Percentiles rank a stretch among this genome's conserved stretches.
These are phyloP conservation scores for Mercurialis annua DNA, from an alignment of 345 rosid genomes.

Conservation along the genomic window DNA sequence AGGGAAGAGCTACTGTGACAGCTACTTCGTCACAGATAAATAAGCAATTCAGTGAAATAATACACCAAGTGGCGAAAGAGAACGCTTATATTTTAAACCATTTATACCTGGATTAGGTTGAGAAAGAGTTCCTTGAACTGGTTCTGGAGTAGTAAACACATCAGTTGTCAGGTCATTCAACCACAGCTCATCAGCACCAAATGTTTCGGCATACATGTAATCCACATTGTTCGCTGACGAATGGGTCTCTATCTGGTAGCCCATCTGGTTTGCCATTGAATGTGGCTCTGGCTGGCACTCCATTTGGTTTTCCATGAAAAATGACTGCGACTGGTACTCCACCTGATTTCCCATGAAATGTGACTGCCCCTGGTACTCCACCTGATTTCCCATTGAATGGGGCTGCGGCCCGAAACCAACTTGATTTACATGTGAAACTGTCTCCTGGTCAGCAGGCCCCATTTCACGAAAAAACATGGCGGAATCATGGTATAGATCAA, in stretches of 20 bases:
- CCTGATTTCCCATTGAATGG: not conserved
- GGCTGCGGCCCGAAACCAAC: not conserved
- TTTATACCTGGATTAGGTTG: slow-evolving; percentile 49
- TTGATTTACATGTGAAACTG: slow-evolving; percentile 9
- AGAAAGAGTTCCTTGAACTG: slow-evolving; percentile 17
- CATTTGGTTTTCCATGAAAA: not conserved
- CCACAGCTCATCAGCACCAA: slow-evolving; percentile 35
- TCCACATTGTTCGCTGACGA: not conserved
- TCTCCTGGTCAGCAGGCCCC: slow-evolving; percentile 34
- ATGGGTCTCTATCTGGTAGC: slow-evolving; percentile 4
- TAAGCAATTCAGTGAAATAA: slow-evolving; percentile 25
- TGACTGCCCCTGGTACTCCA: slow-evolving; percentile 20
- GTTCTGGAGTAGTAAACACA: slow-evolving; percentile 19
- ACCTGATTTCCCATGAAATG: slow-evolving; percentile 1
- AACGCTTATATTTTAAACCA: slow-evolving; percentile 12
- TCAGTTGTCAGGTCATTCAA: slow-evolving; percentile 35
- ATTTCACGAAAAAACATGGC: slow-evolving; percentile 44
- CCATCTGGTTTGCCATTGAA: not conserved
- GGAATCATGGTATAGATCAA: slow-evolving; percentile 50
- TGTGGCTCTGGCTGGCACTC: slow-evolving; percentile 6
- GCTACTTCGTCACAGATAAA: slow-evolving; percentile 40
- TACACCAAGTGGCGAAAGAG: slow-evolving; percentile 19
- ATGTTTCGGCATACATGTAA: slow-evolving; percentile 10
- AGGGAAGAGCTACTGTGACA: slow-evolving; percentile 39
- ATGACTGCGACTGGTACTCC: slow-evolving; percentile 11